Percentiles rank a stretch among this genome's conserved stretches.
Conservation (phyloP, 306 rosid species). For the Cucumis cinereus region DNA sequence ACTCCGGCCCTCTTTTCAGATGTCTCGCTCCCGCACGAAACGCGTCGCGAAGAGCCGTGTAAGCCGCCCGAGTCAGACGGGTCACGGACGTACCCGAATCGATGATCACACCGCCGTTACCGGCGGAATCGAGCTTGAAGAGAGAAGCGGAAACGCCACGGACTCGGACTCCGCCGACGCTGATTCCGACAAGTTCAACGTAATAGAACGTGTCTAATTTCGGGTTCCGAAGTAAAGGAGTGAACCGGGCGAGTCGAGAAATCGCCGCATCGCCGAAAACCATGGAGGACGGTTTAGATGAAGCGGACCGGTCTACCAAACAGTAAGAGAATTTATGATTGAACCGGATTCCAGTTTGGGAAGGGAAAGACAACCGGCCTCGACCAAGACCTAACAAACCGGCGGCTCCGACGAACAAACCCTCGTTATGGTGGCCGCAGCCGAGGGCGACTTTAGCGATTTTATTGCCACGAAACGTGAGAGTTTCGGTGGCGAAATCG, state of each 20-base stretch:
- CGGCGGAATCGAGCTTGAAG: constrained; percentile 34
- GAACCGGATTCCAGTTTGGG: constrained; percentile 41
- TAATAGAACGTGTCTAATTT: constrained; percentile 49
- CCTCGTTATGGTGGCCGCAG: constrained; percentile 52
- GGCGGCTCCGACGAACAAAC: constrained; percentile 47
- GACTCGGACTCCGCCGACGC: constrained; percentile 44
- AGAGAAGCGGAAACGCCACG: constrained; percentile 30
- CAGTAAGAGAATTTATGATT: constrained; percentile 54
- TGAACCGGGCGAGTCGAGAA: constrained; percentile 45
- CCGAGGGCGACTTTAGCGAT: constrained; percentile 42
- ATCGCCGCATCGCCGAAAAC: constrained; percentile 42
- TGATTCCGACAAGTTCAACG: constrained; percentile 37
- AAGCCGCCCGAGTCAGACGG: constrained; percentile 38
- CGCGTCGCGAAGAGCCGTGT: constrained; percentile 35
- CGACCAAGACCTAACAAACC: constrained; percentile 51
- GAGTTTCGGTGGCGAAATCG: constrained; percentile 50
- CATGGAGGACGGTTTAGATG: constrained; percentile 32
- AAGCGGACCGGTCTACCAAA: constrained; percentile 46
- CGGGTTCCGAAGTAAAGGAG: constrained; percentile 38
- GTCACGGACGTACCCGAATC: constrained; percentile 70
- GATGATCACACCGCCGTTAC: constrained; percentile 50
- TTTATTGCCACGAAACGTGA: constrained; percentile 32
- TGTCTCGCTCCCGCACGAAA: constrained; percentile 28
- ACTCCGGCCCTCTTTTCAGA: constrained; percentile 42
- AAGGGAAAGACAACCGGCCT: constrained; percentile 39